These are phyloP conservation scores for Gracilaria gracilis DNA, from an alignment of 23 red algal species.

Conservation along the genomic window DNA sequence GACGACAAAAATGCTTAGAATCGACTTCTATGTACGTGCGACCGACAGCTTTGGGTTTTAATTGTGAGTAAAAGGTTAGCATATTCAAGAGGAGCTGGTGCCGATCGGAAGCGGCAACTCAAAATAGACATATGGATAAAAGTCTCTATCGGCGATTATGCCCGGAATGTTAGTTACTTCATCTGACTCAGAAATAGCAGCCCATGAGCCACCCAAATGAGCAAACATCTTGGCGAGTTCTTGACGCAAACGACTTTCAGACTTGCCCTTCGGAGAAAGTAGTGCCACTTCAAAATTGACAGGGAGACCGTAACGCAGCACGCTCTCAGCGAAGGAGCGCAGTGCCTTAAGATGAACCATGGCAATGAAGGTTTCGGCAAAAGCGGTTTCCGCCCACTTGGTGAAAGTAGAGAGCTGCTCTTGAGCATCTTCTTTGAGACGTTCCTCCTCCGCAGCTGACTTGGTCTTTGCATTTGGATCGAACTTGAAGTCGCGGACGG, in stretches of 20 bases:
- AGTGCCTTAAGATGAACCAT: slow-evolving; percentile 92
- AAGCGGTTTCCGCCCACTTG: slow-evolving; percentile 84
- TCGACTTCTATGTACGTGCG: slow-evolving; percentile 9
- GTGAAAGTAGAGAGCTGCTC: slow-evolving; percentile 51
- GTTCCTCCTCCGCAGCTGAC: slow-evolving; percentile 63
- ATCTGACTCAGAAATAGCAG: slow-evolving; percentile 48
- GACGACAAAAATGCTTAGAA: background rate
- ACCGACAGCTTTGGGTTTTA: background rate
- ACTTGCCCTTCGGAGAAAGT: slow-evolving; percentile 63
- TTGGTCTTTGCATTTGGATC: slow-evolving; percentile 38
- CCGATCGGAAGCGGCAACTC: slow-evolving; percentile 61
- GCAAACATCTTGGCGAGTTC: slow-evolving; percentile 80
- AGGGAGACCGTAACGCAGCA: slow-evolving; percentile 97
- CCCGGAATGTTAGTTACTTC: slow-evolving; percentile 79
- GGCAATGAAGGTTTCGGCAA: slow-evolving; percentile 86
- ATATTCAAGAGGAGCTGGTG: slow-evolving; percentile 31
- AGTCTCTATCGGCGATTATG: slow-evolving; percentile 77
- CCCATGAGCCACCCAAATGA: slow-evolving; percentile 76
- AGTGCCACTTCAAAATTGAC: slow-evolving; percentile 86
- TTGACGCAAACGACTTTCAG: slow-evolving; percentile 62
- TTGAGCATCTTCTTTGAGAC: slow-evolving; percentile 64
- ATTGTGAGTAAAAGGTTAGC: slow-evolving; percentile 29
- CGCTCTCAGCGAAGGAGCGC: slow-evolving; percentile 94
- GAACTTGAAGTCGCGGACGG: slow-evolving; percentile 86
- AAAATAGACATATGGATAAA: slow-evolving; percentile 83